Base-by-base conservation (phyloP, 768 basidiomycete genomes). In the Serendipita sp. region DNA sequence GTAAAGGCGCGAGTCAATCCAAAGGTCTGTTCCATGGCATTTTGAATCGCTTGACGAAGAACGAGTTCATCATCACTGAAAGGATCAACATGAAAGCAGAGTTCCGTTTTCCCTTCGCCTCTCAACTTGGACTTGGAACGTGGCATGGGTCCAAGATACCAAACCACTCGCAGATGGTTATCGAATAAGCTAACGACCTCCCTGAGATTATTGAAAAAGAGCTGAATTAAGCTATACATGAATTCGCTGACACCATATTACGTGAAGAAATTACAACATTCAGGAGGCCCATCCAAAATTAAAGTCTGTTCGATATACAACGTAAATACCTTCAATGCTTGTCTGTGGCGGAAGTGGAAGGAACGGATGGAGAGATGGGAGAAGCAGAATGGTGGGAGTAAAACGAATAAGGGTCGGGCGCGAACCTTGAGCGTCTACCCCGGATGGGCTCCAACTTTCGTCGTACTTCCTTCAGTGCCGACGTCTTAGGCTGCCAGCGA, bases 401-500 rank as follows among this genome's bases (percentile, higher is more conserved):
- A 28, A 22, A 28, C n/a, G 53, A n/a, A 34, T 58, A 58, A 24
- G 53, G 53, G 31, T 58, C 53, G 24, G 53, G 53, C 53, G 53
- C 53, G 53, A 58, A 58, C 53, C 53, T 58, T 58, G 53, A 58
- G 17, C 53, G 20, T 58, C 53, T 24, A 24, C 53, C 53, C 17
- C 63, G 65, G 34, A 68, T 67, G 38, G 67, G 67, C 63, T 68
- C 67, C 43, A 68, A 61, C 48, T 69, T 69, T 43, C 66, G 62
- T 60, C 67, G 62, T 17, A 75, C 71, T 42, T 75, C 74, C 65
- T 66, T 72, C 42, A 75, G 61, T 14, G 71, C 71, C 61, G 83
- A 79, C 7, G 92, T 93, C 70, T 82, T 86, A 2, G 92, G 92
- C 64, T 85, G 81, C 92, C 92, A 96, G 64, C 85, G 81, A 60